phyloP scores from a whole-genome alignment of 164 flowering plant species.

The Vitis rupestris region DNA sequence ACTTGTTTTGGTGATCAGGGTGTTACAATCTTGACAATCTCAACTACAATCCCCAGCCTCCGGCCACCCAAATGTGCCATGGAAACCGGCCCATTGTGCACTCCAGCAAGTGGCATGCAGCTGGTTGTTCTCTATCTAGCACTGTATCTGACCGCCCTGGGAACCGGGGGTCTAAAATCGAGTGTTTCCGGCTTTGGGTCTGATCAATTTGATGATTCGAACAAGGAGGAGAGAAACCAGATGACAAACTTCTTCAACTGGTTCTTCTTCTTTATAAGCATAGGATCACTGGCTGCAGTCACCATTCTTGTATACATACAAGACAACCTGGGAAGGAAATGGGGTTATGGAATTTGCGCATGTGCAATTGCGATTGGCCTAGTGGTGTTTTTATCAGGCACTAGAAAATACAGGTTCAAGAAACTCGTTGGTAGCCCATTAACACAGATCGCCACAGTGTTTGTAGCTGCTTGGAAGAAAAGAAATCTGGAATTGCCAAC shows the following conservation, averaged over 20 bases:
- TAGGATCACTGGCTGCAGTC: constrained; percentile 80
- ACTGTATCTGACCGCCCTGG: constrained; percentile 83
- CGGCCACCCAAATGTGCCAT: constrained; percentile 68
- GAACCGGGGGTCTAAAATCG: constrained; percentile 93
- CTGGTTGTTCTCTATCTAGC: constrained; percentile 64
- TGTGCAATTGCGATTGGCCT: constrained; percentile 52
- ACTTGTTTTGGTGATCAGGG: constrained; percentile 45
- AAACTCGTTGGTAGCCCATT: constrained; percentile 84
- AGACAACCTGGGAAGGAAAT: constrained; percentile 71
- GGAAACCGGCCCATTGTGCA: constrained; percentile 32
- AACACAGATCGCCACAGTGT: constrained; percentile 71
- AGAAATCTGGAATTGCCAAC: constrained; percentile 59
- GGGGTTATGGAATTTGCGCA: constrained; percentile 91
- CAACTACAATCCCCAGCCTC: constrained; percentile 70
- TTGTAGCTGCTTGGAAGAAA: constrained; percentile 71
- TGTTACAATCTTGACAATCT: constrained; percentile 75
- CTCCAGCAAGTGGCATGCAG: constrained; percentile 56
- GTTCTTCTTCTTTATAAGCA: constrained; percentile 90
- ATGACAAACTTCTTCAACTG: constrained; percentile 86
- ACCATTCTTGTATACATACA: constrained; percentile 86
- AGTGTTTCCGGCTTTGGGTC: constrained; percentile 95
- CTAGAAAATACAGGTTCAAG: constrained; percentile 81
- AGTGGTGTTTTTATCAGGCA: constrained; percentile 60
- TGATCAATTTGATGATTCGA: constrained; percentile 85
- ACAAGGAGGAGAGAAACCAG: constrained; percentile 40